phyloP scores from a whole-genome alignment of 345 rosid species.

The Orychophragmus violaceus region DNA sequence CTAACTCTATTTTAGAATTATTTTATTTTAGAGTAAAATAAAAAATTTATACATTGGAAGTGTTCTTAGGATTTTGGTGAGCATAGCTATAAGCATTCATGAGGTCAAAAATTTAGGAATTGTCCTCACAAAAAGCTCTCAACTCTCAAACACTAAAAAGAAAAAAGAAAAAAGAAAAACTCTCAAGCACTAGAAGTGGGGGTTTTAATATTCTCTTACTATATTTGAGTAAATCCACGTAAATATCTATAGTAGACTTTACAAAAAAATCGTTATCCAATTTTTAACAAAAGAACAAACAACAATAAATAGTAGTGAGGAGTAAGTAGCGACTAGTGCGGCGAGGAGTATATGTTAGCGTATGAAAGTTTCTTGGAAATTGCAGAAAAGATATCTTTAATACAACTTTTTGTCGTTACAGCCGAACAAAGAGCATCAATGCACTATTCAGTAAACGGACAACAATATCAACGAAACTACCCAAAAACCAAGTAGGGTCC shows the following conservation, averaged over 20 bases:
- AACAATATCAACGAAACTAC: slow-evolving; percentile 8
- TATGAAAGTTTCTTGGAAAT: slow-evolving; percentile 20
- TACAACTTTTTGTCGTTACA: slow-evolving; percentile 1
- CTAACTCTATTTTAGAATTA: too few relatives aligned
- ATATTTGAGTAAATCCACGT: not conserved
- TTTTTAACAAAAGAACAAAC: slow-evolving; percentile 7
- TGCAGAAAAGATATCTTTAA: not conserved
- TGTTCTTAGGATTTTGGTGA: too few relatives aligned
- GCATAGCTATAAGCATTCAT: too few relatives aligned
- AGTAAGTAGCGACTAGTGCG: not conserved
- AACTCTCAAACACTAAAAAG: too few relatives aligned
- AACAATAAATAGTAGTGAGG: not conserved
- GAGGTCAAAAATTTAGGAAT: too few relatives aligned
- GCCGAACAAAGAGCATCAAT: not conserved
- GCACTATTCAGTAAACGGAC: not conserved
- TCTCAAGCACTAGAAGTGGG: too few relatives aligned
- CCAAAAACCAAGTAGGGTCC: not conserved
- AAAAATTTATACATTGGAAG: too few relatives aligned
- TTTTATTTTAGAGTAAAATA: too few relatives aligned
- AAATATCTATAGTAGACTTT: not conserved
- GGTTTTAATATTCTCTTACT: not conserved
- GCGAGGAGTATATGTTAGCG: not conserved
- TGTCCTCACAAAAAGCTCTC: too few relatives aligned
- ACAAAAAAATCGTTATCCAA: not conserved
- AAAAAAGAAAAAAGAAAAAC: too few relatives aligned